These are phyloP conservation scores for Cantharellus anzutake DNA, from an alignment of 768 basidiomycete genomes.

Conservation along the genomic window DNA sequence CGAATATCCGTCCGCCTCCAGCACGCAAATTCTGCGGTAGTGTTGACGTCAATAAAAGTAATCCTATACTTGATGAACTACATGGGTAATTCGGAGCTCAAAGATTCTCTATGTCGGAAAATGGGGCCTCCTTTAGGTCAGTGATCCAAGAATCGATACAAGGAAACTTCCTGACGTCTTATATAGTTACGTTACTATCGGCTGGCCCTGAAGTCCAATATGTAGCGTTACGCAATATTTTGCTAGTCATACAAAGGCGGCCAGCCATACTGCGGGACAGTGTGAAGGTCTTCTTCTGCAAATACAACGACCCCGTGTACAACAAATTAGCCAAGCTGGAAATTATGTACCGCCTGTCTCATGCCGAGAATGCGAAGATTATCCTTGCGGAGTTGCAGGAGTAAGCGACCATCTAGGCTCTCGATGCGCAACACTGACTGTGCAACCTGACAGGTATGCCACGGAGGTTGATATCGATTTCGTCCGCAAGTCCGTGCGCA, in stretches of 20 bases:
- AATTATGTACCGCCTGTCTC: conserved; percentile 94
- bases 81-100: conserved; percentile 74
- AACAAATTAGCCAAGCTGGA: conserved; percentile 96
- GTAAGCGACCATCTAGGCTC: conserved; percentile 25
- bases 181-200: conserved; percentile 74
- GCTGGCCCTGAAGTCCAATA: conserved; percentile 99
- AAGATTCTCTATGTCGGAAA: conserved; percentile 86
- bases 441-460: conserved; percentile 47
- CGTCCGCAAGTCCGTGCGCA: conserved; percentile 91
- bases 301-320: conserved; percentile 98
- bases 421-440: background rate
- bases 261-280: conserved; percentile 88
- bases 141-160: conserved; percentile 3
- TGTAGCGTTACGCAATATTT: conserved; percentile 88
- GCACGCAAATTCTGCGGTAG: conserved; percentile 99
- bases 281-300: conserved; percentile 99
- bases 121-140: conserved; percentile 94
- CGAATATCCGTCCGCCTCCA: conserved; percentile 84
- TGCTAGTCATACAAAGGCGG: conserved; percentile 89
- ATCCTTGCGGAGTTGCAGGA: conserved; percentile 91
- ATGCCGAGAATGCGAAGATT: conserved; percentile 84
- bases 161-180: conserved; percentile 2
- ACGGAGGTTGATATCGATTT: conserved; percentile 98
- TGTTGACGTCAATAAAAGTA: conserved; percentile 93
- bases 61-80: conserved; percentile 97